Base-by-base conservation (phyloP, 2,329 filamentous ascomycete species). In the Helotiales sp. region DNA sequence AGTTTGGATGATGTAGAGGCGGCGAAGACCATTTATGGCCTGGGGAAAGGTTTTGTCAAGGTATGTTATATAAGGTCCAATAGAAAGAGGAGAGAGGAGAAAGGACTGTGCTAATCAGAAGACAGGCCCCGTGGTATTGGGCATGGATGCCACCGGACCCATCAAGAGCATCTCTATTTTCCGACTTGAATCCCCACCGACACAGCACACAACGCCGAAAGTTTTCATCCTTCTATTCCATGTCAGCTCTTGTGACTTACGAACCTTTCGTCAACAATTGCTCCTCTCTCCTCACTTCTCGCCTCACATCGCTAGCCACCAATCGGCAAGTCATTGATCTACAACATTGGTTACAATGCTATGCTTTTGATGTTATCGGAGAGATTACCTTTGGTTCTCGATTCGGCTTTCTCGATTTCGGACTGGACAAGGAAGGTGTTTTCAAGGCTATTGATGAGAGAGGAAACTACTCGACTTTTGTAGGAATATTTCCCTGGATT, bases 321-420 rank as follows among this genome's bases (percentile, higher is more conserved):
- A 52, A 57, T 0, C 64, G 65, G 0, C 15, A 69, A 3, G 53
- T 59, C 0, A 61, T 81, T 2, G 72, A 83, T 58, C 60, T 79
- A 38, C 64, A 65, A 3, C 69, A 75, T 48, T 78, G 75, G 73
- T 67, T 80, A 27, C 77, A 80, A 59, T 79, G 71, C 59, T 81
- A 76, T 54, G 77, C 76, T 0, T 79, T 79, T 40, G 77, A 82
- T 50, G 78, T 82, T 1, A 81, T 84, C 29, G 79, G 79, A 0
- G 73, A 77, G 34, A 79, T 83, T 17, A 81, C 77, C 0, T 76
- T 76, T 36, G 74, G 67, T 12, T 67, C 65, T 2, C 63, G 67
- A 0, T 72, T 75, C 61, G 80, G 78, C 0, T 79, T 81, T 54
- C 67, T 82, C 0, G 76, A 81, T 24, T 54, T 63, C 7, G 79